Base-by-base conservation (phyloP, 345 rosid species). In the Conringia planisiliqua region DNA sequence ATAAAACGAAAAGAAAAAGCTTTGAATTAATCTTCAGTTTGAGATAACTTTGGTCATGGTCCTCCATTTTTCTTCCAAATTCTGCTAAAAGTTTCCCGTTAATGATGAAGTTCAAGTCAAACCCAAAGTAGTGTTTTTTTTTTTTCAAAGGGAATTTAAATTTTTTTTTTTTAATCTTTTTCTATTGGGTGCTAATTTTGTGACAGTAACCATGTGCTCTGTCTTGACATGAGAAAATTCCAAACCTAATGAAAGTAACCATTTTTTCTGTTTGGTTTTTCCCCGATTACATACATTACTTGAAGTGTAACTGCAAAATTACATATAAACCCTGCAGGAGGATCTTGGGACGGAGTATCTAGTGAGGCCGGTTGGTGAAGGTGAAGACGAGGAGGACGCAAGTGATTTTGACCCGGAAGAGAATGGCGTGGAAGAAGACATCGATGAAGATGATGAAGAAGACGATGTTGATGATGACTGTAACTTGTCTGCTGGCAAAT, bases 341-440 rank as follows among this genome's bases (percentile, higher is more conserved):
- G 96, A 89, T 75, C 52, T 90, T 77, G 93, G 96, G 50, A 93
- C 96, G 0, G 98, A 93, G 69, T 93, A 82, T 68, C 85, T 90
- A 3, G 91, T 93, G 26, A 85, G 78, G 71, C 98, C 98, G 2
- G 86, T 90, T 40, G 93, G 76, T 55, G 86, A 65, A 9, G 80
- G 88, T 16, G 97, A 90, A 73, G 97, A 90, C 2, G 97, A 92
- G 81, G 98, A 89, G 62, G 90, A 93, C 54, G 95, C 91, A 14
- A 90, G 96, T 67, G 98, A 90, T 66, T 89, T 90, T 10, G 89
- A 89, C 24, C 93, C 92, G 0, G 89, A 85, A 65, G 96, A 87
- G 72, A 84, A 84, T 13, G 91, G 80, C 1, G 84, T 82, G 2
- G 97, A 83, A 5, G 90, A 90, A 0, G 90, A 86, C 2, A 24